Evolutionary conservation across 352 stramenopile species (phyloP), one percentile per base, ranked within the genome.

Genomic region (Stephanocyclus meneghinianus): DNA sequence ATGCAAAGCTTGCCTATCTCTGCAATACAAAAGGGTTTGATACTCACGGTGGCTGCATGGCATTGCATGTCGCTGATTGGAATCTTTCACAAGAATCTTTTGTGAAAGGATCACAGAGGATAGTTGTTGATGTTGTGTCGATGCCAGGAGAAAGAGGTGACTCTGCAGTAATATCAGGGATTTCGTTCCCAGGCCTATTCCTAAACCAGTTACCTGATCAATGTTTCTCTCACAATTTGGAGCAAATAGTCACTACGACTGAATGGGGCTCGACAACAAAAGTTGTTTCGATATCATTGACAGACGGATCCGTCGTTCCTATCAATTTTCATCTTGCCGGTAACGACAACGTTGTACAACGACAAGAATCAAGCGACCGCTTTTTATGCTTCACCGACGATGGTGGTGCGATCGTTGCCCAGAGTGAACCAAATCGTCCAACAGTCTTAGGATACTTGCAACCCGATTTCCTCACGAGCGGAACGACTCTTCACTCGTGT

Each of bases 161-260:
- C 56, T 74, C 59, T 11, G 62, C n/a, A 10, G 47, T 71, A 30
- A 66, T 91, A 18, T 57, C 63, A 10, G 68, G 68, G 1, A 80
- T 91, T 55, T 29, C 64, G 42, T 92, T 92, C 83, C 87, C 87
- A 35, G 87, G 87, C 16, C 55, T 92, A 0, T 92, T 88, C 37
- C 13, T 87, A 3, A 74, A 74, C 42, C 76, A 92, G 53, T 59
- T 92, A 47, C 83, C 82, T 37, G 44, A 75, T 16, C 48, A 81
- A 61, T 89, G 78, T 47, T 83, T 81, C 56, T 85, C 78, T 59
- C 60, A 51, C 0, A 64, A 87, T 73, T 57, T 71, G 51, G 72
- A 83, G 13, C 71, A 78, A n/a, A 72, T 92, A 15, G n/a, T 87
- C 29, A 55, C 74, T 10, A 85, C 73, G n/a, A 85, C 75, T 57